A percentile compares a stretch with the other conserved stretches of the same genome.
These are phyloP conservation scores for Pneumocystis canis DNA, from an alignment of 1,139 yeast genomes.

Conservation along the genomic window DNA sequence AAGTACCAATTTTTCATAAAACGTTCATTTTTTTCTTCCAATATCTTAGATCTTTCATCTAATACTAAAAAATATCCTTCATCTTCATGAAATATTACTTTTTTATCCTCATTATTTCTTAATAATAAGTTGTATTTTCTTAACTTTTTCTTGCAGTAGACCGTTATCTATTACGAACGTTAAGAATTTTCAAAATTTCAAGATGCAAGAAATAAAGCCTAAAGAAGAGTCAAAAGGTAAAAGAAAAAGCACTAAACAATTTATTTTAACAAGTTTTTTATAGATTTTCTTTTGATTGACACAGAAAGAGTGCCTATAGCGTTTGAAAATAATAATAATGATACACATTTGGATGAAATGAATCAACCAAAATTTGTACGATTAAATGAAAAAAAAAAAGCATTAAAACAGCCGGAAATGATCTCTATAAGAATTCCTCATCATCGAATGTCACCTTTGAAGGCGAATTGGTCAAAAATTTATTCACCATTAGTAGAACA, in stretches of 20 bases:
- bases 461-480: conserved; percentile 78
- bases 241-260: neutral
- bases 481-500: conserved; percentile 94
- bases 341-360: conserved; percentile 53
- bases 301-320: conserved; percentile 12
- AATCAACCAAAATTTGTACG: conserved; percentile 84
- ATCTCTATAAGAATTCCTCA: conserved; percentile 92
- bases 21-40: neutral
- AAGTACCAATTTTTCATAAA: neutral
- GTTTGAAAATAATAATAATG: conserved; percentile 22
- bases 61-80: neutral
- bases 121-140: too few species aligned
- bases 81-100: too few species aligned
- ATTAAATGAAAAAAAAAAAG: conserved; percentile 42
- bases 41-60: neutral
- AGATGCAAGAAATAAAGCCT: neutral
- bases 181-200: neutral
- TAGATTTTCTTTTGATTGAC: conserved; percentile 59
- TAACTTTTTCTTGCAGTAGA: neutral
- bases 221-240: neutral
- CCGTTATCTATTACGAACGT: neutral
- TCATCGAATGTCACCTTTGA: conserved; percentile 87
- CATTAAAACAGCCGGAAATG: conserved; percentile 63
- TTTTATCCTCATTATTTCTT: neutral
- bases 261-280: neutral